These are phyloP conservation scores for Aspergillus diversus DNA, from an alignment of 495 filamentous ascomycete species.

Conservation along the genomic window DNA sequence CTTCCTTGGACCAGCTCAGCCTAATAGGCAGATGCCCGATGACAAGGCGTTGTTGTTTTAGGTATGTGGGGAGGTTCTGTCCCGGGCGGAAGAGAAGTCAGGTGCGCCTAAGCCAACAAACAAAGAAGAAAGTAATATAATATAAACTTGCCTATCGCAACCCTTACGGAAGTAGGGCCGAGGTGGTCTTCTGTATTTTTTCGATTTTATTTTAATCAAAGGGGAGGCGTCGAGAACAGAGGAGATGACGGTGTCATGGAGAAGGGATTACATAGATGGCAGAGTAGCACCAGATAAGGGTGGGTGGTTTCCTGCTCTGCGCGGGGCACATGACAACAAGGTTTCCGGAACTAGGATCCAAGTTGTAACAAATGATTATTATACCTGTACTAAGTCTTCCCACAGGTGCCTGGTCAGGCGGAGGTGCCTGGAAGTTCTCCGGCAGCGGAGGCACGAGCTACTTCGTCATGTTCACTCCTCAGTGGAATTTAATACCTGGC, in stretches of 20 bases:
- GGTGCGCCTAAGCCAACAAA: conserved; percentile 17
- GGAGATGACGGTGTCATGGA: conserved; percentile 9
- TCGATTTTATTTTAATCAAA: neutral
- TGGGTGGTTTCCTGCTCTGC: conserved; percentile 2
- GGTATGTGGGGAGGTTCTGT: conserved; percentile 22
- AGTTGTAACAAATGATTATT: neutral
- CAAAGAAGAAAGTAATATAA: conserved; percentile 14
- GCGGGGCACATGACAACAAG: conserved; percentile 31
- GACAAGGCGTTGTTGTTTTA: conserved; percentile 25
- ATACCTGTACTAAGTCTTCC: neutral
- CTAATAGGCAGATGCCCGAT: conserved; percentile 33
- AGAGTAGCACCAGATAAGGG: conserved; percentile 4
- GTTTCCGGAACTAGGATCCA: neutral
- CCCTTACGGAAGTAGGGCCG: neutral
- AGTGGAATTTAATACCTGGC: neutral
- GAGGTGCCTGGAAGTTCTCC: neutral
- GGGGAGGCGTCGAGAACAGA: conserved; percentile 1
- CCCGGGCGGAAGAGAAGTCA: conserved; percentile 26
- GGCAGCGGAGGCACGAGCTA: conserved; percentile 1
- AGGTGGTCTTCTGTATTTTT: neutral
- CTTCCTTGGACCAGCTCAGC: conserved; percentile 22
- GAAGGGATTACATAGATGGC: neutral
- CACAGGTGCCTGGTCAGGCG: neutral
- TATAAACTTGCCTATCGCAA: conserved; percentile 7
- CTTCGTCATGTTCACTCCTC: conserved; percentile 15